Percentiles rank a stretch among this genome's conserved stretches.
Conservation (phyloP, 2,329 filamentous ascomycete species). For the Monascus ruber region DNA sequence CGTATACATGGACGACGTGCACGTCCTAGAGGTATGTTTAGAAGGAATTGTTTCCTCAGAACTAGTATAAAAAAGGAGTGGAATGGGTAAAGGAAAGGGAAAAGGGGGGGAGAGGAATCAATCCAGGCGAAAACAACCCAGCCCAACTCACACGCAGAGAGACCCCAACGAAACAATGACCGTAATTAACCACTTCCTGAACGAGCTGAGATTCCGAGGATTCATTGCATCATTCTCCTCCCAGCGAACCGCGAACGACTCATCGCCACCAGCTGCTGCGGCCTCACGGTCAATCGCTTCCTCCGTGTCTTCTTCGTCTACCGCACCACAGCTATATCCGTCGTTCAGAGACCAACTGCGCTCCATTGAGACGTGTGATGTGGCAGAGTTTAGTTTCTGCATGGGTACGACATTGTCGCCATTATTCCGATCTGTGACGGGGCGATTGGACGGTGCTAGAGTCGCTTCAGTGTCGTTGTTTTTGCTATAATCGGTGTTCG, state of each 20-base stretch:
- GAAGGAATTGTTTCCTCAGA: constrained; percentile 3
- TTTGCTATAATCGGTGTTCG: no score
- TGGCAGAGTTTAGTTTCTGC: no score
- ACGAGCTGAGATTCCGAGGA: no score
- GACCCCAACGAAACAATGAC: constrained; percentile 40
- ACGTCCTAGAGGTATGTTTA: constrained; percentile 48
- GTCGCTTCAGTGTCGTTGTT: no score
- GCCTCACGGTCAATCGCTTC: constrained; percentile 7
- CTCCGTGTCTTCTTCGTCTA: constrained; percentile 14
- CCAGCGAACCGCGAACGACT: constrained; percentile 59
- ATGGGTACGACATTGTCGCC: no score
- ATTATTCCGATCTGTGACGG: no score
- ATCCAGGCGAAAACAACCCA: neutral
- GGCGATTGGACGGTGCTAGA: no score
- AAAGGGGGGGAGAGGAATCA: neutral
- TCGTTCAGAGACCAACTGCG: constrained; percentile 27
- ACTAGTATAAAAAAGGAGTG: no score
- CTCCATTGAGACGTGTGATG: constrained; percentile 7
- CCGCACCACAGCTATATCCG: constrained; percentile 17
- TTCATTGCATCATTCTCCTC: constrained; percentile 51
- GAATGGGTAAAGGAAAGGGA: neutral
- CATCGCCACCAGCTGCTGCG: constrained; percentile 13
- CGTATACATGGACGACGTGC: constrained; percentile 79
- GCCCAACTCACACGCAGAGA: constrained; percentile 70
- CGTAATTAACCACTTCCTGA: no score